phyloP scores from a whole-genome alignment of 192 early-diverging fungal species.

The Backusella psychrophila region DNA sequence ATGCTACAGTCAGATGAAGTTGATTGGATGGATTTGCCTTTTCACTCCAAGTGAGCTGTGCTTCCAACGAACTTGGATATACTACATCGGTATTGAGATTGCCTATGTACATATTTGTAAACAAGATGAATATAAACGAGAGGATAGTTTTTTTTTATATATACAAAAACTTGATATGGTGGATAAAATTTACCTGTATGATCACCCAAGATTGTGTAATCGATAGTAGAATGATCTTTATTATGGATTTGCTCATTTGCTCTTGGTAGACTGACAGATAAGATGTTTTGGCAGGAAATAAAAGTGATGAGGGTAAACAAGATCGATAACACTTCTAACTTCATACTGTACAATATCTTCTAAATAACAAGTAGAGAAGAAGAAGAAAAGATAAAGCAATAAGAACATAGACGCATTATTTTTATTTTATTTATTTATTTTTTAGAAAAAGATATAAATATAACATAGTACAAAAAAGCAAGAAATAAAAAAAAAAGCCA shows the following conservation, averaged over 20 bases:
- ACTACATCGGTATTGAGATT: neutral
- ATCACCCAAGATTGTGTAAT: constrained; percentile 15
- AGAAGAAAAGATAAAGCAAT: neutral
- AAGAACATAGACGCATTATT: neutral
- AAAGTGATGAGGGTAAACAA: neutral
- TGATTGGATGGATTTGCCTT: neutral
- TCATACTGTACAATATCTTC: neutral
- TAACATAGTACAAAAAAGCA: neutral
- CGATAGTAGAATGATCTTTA: constrained; percentile 2
- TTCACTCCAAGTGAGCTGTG: constrained; percentile 9
- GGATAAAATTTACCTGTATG: constrained; percentile 11
- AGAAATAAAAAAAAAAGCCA: neutral
- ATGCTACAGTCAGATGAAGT: neutral
- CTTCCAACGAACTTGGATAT: constrained; percentile 7
- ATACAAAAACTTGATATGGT: neutral
- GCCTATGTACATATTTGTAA: neutral
- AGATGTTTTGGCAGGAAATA: constrained; percentile 4
- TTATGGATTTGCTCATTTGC: neutral
- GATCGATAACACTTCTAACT: neutral
- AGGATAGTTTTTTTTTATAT: neutral
- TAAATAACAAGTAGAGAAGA: neutral
- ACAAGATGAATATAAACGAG: neutral
- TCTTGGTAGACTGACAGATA: constrained; percentile 1
- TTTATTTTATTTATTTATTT: constrained; percentile 6
- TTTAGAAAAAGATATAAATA: constrained; percentile 3